These are phyloP conservation scores for Coemansia sp. DNA, from an alignment of 371 early-diverging fungal species.

Conservation along the genomic window DNA sequence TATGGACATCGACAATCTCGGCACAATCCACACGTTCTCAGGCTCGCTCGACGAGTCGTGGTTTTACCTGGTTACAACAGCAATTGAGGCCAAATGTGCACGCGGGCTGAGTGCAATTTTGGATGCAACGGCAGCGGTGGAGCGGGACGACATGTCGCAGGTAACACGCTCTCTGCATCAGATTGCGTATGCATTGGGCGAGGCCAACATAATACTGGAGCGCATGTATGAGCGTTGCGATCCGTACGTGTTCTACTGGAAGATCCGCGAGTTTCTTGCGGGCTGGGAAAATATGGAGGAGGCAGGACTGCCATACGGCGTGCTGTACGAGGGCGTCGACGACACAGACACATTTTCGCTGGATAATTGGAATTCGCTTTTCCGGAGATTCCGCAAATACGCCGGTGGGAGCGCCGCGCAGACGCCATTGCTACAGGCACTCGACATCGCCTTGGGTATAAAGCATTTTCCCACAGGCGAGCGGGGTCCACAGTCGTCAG, in stretches of 20 bases:
- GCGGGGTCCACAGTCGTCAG: slow-evolving; percentile 25
- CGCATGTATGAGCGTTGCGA: slow-evolving; percentile 94
- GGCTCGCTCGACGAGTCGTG: slow-evolving; percentile 92
- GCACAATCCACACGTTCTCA: slow-evolving; percentile 79
- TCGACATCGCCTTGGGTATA: slow-evolving; percentile 91
- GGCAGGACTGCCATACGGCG: slow-evolving; percentile 79
- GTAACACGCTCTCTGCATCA: slow-evolving; percentile 57
- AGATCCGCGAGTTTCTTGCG: slow-evolving; percentile 86
- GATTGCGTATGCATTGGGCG: slow-evolving; percentile 60
- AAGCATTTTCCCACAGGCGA: slow-evolving; percentile 78
- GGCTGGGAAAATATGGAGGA: slow-evolving; percentile 93
- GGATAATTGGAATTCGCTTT: slow-evolving; percentile 59
- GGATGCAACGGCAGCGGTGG: slow-evolving; percentile 56
- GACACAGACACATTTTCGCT: slow-evolving; percentile 57
- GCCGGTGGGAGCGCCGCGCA: slow-evolving; percentile 97
- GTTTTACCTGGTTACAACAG: slow-evolving; percentile 92
- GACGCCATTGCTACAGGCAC: slow-evolving; percentile 85
- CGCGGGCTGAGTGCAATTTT: slow-evolving; percentile 69
- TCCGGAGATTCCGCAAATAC: slow-evolving; percentile 67
- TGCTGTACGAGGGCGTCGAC: slow-evolving; percentile 90
- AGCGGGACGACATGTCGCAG: slow-evolving; percentile 54
- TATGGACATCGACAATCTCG: slow-evolving; percentile 62
- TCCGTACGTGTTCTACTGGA: slow-evolving; percentile 94
- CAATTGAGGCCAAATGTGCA: slow-evolving; percentile 87
- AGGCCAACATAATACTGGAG: slow-evolving; percentile 64